These are phyloP conservation scores for Spirogloea muscicola DNA, from an alignment of 139 green algal genomes.

Conservation along the genomic window DNA sequence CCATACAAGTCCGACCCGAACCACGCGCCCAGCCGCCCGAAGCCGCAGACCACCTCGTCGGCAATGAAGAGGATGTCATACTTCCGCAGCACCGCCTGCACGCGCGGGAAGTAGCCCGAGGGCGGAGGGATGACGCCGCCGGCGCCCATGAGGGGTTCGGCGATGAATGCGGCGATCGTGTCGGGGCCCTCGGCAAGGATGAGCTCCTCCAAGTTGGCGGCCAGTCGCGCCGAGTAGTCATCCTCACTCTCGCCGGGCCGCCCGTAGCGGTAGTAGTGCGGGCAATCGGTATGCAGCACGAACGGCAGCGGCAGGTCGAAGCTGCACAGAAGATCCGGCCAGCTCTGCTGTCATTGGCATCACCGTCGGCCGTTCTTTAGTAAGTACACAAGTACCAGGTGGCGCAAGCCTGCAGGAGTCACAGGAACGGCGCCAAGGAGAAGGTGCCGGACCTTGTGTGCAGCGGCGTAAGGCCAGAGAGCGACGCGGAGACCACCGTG, in stretches of 20 bases:
- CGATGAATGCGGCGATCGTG: constrained; percentile 52
- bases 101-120: constrained; percentile 33
- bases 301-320: constrained; percentile 43
- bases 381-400: no score
- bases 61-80: constrained; percentile 51
- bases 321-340: no score
- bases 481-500: constrained; percentile 44
- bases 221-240: constrained; percentile 41
- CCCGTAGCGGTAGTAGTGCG: constrained; percentile 47
- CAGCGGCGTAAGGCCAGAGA: constrained; percentile 40
- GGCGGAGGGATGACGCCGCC: constrained; percentile 50
- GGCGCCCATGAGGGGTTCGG: constrained; percentile 49
- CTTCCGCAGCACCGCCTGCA: constrained; percentile 45
- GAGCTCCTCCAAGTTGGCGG: constrained; percentile 43
- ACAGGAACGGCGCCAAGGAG: no score
- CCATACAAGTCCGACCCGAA: constrained; percentile 45
- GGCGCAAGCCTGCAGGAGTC: no score
- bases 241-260: constrained; percentile 37
- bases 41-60: constrained; percentile 51
- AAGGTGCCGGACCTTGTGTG: constrained; percentile 45
- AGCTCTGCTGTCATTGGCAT: no score
- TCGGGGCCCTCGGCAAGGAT: constrained; percentile 46
- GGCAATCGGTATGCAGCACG: constrained; percentile 46
- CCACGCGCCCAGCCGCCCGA: constrained; percentile 37
- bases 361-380: no score